Conservation (phyloP, 2,329 filamentous ascomycete species). For the Macrophomina phaseolina region DNA sequence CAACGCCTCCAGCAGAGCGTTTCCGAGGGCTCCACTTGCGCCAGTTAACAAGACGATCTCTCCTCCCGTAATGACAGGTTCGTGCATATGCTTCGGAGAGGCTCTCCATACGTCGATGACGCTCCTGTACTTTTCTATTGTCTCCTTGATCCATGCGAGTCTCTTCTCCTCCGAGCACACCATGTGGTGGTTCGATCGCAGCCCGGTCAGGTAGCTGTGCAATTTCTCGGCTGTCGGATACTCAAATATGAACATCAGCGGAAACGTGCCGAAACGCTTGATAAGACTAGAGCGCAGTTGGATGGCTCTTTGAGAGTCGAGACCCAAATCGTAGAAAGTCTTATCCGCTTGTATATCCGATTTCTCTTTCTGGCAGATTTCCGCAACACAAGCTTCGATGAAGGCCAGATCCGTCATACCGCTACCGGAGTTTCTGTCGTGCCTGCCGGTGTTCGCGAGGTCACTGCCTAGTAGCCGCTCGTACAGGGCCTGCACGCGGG, state of each 20-base stretch:
- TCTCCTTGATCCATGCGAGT: not conserved
- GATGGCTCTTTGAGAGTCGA: slow-evolving; percentile 32
- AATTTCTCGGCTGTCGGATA: slow-evolving; percentile 36
- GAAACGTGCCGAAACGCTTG: slow-evolving; percentile 34
- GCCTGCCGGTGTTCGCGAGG: not conserved
- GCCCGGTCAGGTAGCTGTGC: not conserved
- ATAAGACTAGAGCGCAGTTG: slow-evolving; percentile 34
- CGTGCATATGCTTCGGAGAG: not conserved
- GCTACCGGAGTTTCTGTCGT: not conserved
- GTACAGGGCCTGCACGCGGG: slow-evolving; percentile 32
- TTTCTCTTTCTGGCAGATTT: not conserved
- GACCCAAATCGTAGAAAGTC: slow-evolving; percentile 27
- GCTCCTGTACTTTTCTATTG: not conserved
- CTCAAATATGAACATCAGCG: slow-evolving; percentile 37
- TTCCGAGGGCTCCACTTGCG: slow-evolving; percentile 27
- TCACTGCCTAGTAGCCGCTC: not conserved
- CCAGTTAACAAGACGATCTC: slow-evolving; percentile 28
- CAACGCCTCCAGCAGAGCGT: slow-evolving; percentile 28
- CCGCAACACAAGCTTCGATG: not conserved
- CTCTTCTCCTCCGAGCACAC: not conserved
- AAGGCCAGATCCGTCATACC: not conserved
- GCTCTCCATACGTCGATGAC: not conserved
- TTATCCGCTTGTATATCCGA: not conserved
- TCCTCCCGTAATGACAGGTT: not conserved
- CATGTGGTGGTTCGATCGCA: not conserved